Conservation (phyloP, 1,284 basidiomycete species). For the Takashimella tepidaria region DNA sequence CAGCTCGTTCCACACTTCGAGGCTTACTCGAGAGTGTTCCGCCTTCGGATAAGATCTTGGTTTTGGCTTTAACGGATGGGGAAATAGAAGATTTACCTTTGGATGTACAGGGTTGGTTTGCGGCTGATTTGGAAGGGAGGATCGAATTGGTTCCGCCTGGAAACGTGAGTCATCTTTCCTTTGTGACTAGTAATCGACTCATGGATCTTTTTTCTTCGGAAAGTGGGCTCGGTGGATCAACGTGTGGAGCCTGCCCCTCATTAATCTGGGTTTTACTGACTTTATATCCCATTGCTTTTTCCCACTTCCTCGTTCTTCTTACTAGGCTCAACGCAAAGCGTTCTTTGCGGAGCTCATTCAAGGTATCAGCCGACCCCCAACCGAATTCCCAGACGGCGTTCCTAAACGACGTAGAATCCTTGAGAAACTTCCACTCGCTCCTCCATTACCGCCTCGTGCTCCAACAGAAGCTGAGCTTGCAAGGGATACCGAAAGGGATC, state of each 20-base stretch:
- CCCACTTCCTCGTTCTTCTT: background rate
- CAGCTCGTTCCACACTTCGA: constrained; percentile 74
- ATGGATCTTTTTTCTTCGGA: too few species aligned
- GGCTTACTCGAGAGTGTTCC: constrained; percentile 86
- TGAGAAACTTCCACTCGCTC: constrained; percentile 81
- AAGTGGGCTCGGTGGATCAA: too few species aligned
- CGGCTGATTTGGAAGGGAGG: constrained; percentile 66
- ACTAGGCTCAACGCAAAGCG: constrained; percentile 56
- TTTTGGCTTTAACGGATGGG: constrained; percentile 84
- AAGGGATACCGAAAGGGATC: constrained; percentile 75
- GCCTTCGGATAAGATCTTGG: constrained; percentile 84
- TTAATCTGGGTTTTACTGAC: too few species aligned
- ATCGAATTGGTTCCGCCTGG: constrained; percentile 59
- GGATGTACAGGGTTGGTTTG: constrained; percentile 92
- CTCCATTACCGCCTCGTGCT: constrained; percentile 77
- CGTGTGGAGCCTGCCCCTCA: too few species aligned
- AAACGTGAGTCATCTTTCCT: constrained; percentile 42
- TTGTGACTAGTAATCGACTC: too few species aligned
- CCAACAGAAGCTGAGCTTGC: constrained; percentile 80
- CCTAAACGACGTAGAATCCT: constrained; percentile 76
- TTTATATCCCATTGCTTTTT: background rate
- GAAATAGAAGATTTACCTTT: constrained; percentile 63
- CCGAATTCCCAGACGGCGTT: constrained; percentile 84
- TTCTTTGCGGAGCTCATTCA: constrained; percentile 75
- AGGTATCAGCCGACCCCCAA: constrained; percentile 69